Percentiles rank a stretch among this genome's conserved stretches.
Evolutionary conservation across 164 flowering plant species (phyloP).

Genomic region (Litsea cubeba): DNA sequence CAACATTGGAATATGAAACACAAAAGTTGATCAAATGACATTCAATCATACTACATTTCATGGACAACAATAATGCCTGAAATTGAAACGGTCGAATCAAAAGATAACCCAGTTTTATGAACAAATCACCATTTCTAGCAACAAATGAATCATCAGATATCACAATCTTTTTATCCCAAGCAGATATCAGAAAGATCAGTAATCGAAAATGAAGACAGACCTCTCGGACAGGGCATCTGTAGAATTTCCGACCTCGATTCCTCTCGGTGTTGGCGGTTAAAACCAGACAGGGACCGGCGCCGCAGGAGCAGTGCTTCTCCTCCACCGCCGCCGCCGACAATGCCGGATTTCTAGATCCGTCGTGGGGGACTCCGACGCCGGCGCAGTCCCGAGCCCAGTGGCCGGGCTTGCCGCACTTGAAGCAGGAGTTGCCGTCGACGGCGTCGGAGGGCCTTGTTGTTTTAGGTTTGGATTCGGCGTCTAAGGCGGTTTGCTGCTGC

Average conservation of each 20-base stretch:
- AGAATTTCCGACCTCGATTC: slow-evolving; percentile 40
- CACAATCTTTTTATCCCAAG: no score
- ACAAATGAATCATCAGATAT: background rate
- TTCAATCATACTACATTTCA: background rate
- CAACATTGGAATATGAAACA: background rate
- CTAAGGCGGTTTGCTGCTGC: slow-evolving; percentile 10
- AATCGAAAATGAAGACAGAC: slow-evolving; percentile 6
- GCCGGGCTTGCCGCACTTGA: slow-evolving; percentile 38
- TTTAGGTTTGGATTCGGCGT: background rate
- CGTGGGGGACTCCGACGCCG: slow-evolving; percentile 2
- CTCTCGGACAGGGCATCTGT: slow-evolving; percentile 37
- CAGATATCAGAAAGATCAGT: background rate
- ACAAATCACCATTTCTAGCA: background rate
- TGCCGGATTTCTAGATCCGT: background rate
- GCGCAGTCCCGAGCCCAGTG: slow-evolving; percentile 46
- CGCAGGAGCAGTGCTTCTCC: slow-evolving; percentile 41
- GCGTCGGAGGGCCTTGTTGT: background rate
- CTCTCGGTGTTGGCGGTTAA: slow-evolving; percentile 41
- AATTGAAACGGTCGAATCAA: no score
- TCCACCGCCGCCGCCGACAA: background rate
- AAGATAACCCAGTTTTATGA: no score
- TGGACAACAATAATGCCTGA: background rate
- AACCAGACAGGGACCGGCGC: slow-evolving; percentile 29
- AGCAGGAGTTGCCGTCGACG: slow-evolving; percentile 21
- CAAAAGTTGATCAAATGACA: background rate